Conservation (phyloP, 2,329 filamentous ascomycete species). For the Daldinia sp. region DNA sequence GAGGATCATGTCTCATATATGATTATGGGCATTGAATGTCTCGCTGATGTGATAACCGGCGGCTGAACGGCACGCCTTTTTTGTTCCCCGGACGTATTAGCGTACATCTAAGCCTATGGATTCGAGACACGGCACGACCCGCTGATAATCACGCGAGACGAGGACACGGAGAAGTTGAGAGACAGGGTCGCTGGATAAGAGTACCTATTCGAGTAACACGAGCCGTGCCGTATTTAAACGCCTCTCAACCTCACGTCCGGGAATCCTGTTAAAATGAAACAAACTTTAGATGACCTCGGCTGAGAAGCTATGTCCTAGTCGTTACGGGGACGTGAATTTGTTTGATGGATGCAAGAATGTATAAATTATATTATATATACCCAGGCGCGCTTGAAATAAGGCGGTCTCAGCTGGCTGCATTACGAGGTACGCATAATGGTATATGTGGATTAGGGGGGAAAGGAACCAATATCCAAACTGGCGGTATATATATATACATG, state of each 20-base stretch:
- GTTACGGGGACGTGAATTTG: background rate
- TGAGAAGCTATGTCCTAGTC: background rate
- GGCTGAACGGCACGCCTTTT: background rate
- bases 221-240: background rate
- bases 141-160: background rate
- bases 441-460: too few species aligned
- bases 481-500: too few species aligned
- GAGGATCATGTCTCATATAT: background rate
- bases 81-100: slow-evolving; percentile 13
- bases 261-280: background rate
- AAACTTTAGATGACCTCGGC: background rate
- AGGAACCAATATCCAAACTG: too few species aligned
- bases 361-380: background rate
- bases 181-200: too few species aligned
- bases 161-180: background rate
- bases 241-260: background rate
- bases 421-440: too few species aligned
- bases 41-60: background rate
- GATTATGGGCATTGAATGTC: background rate
- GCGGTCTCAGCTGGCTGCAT: too few species aligned
- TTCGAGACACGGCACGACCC: background rate
- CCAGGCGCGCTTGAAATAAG: too few species aligned
- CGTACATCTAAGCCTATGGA: background rate
- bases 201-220: background rate
- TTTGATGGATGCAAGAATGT: background rate